Percentiles rank a stretch among this genome's conserved stretches.
These are phyloP conservation scores for Friedmanniomyces simplex DNA, from an alignment of 495 filamentous ascomycete genomes.

Conservation along the genomic window DNA sequence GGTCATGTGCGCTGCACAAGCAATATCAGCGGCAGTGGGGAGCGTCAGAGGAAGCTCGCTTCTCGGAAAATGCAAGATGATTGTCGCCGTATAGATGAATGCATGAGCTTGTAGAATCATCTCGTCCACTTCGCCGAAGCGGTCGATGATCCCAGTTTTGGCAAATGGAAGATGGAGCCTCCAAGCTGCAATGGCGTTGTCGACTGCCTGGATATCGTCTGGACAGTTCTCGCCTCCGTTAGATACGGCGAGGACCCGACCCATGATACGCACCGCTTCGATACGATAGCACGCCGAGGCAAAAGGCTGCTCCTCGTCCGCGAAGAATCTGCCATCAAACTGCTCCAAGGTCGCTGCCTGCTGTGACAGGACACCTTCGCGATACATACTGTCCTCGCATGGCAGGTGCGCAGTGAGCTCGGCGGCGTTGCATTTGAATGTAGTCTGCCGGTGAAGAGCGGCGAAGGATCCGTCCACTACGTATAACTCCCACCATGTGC, in stretches of 20 bases:
- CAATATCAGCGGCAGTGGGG: neutral
- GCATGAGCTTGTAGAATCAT: conserved; percentile 89
- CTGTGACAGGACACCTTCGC: conserved; percentile 40
- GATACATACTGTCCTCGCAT: conserved; percentile 64
- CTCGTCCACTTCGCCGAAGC: conserved; percentile 65
- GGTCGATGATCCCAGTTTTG: conserved; percentile 61
- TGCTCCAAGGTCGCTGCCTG: conserved; percentile 52
- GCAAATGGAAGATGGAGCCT: conserved; percentile 63
- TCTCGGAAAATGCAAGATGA: conserved; percentile 64
- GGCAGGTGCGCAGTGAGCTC: conserved; percentile 43
- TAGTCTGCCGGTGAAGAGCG: conserved; percentile 22
- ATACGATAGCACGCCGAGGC: conserved; percentile 73
- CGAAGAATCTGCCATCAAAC: conserved; percentile 60
- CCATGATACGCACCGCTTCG: conserved; percentile 50
- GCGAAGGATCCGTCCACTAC: conserved; percentile 57
- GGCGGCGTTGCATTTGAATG: conserved; percentile 31
- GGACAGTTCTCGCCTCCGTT: conserved; percentile 3
- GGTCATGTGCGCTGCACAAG: conserved; percentile 3
- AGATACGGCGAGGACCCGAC: conserved; percentile 53
- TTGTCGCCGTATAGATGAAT: conserved; percentile 39
- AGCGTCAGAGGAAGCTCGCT: conserved; percentile 15
- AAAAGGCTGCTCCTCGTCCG: conserved; percentile 44
- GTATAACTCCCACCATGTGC: conserved; percentile 90
- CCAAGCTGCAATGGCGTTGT: conserved; percentile 74
- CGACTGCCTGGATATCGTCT: conserved; percentile 41